Conservation (phyloP, 2,329 filamentous ascomycete species). For the Ophiocordyceps camponoti-saundersi region DNA sequence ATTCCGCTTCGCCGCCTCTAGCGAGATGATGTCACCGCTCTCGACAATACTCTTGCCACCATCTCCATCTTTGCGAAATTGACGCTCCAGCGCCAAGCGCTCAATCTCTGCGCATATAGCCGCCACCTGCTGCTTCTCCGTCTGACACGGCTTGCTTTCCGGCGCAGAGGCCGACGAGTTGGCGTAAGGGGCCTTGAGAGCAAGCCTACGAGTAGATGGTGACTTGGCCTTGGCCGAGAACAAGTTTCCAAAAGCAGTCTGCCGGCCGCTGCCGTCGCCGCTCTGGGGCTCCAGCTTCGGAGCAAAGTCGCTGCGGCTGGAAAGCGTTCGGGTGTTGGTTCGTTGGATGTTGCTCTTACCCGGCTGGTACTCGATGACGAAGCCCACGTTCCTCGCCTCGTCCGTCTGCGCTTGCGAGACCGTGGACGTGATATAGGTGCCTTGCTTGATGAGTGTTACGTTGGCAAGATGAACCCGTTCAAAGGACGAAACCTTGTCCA, state of each 20-base stretch:
- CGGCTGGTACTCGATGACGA: constrained; percentile 63
- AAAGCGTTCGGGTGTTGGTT: constrained; percentile 74
- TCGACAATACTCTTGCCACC: constrained; percentile 31
- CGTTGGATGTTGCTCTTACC: constrained; percentile 55
- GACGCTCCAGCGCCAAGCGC: constrained; percentile 38
- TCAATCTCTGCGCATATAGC: constrained; percentile 64
- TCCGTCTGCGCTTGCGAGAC: constrained; percentile 64
- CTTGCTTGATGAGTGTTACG: constrained; percentile 55
- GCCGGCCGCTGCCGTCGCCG: constrained; percentile 9
- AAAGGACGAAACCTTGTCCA: constrained; percentile 86
- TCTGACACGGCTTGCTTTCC: constrained; percentile 26
- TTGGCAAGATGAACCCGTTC: constrained; percentile 68
- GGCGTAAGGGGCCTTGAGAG: constrained; percentile 36
- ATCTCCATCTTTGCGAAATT: constrained; percentile 22
- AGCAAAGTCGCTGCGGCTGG: constrained; percentile 23
- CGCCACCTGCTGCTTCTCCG: constrained; percentile 38
- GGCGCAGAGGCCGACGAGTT: constrained; percentile 38
- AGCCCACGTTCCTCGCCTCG: constrained; percentile 64
- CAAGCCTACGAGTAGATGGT: constrained; percentile 24
- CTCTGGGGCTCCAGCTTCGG: constrained; percentile 8
- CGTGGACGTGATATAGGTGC: constrained; percentile 82
- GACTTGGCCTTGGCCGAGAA: constrained; percentile 20
- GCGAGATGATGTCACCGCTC: constrained; percentile 57
- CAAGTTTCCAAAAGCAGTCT: constrained; percentile 22
- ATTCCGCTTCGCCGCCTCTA: constrained; percentile 71